Evolutionary conservation across 1,139 yeast genomes (phyloP).

Genomic region (Maudiozyma humilis): DNA sequence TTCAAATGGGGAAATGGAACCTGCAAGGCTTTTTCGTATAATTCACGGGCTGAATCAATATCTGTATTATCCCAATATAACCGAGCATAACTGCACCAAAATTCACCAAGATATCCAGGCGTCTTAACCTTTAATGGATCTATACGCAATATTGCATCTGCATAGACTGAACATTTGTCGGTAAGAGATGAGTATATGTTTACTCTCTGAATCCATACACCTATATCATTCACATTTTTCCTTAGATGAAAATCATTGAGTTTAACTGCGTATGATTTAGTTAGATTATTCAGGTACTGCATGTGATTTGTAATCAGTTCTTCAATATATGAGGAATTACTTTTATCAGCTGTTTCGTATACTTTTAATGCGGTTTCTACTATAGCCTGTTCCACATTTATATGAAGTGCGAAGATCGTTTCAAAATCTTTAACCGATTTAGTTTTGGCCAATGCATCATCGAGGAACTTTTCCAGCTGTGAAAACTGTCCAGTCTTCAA

Average conservation of each 20-base stretch:
- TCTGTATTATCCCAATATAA: slow-evolving; percentile 53
- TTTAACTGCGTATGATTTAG: slow-evolving; percentile 47
- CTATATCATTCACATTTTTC: slow-evolving; percentile 53
- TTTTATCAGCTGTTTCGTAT: slow-evolving; percentile 21
- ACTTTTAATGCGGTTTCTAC: slow-evolving; percentile 22
- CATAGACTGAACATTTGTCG: slow-evolving; percentile 48
- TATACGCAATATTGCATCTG: slow-evolving; percentile 58
- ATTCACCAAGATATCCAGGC: slow-evolving; percentile 38
- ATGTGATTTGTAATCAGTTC: slow-evolving; percentile 37
- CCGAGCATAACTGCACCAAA: slow-evolving; percentile 68
- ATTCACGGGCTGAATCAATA: slow-evolving; percentile 51
- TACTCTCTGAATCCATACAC: slow-evolving; percentile 61
- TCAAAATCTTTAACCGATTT: slow-evolving; percentile 56
- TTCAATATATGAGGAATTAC: slow-evolving; percentile 3
- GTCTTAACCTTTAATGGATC: slow-evolving; percentile 49
- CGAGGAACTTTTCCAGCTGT: slow-evolving; percentile 38
- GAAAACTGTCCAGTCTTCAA: slow-evolving; percentile 30
- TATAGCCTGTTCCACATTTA: slow-evolving; percentile 51
- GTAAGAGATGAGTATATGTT: slow-evolving; percentile 37
- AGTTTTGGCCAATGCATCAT: slow-evolving; percentile 33
- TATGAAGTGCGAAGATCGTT: slow-evolving; percentile 51
- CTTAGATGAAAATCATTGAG: slow-evolving; percentile 60
- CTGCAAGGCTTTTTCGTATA: slow-evolving; percentile 57
- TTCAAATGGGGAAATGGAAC: slow-evolving; percentile 59
- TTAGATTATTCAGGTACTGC: slow-evolving; percentile 46